Conservation (phyloP, 148 eudicot genomes). For the Persicaria tinctoria region DNA sequence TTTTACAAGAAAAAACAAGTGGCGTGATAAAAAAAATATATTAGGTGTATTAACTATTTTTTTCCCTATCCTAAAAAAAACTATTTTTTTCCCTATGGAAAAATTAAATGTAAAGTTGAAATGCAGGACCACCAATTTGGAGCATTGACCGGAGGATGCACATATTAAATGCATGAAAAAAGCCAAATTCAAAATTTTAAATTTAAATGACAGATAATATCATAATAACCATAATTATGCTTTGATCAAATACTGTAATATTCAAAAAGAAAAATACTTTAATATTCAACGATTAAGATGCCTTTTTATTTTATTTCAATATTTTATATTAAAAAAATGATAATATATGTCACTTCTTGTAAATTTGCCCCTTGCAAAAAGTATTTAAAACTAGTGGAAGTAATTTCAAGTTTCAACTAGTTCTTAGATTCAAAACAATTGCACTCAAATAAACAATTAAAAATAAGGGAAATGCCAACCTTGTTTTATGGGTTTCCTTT, state of each 20-base stretch:
- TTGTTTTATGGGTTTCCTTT: background rate
- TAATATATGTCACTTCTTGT: background rate
- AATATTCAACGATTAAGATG: background rate
- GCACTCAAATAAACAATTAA: background rate
- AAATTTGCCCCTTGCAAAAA: background rate
- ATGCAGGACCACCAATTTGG: background rate
- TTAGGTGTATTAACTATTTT: no score
- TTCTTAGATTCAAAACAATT: background rate
- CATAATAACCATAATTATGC: slow-evolving; percentile 3
- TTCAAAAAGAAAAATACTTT: background rate
- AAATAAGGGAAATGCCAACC: background rate
- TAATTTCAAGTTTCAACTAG: background rate
- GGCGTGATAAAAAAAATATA: no score
- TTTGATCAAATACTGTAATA: background rate
- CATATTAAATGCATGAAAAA: background rate
- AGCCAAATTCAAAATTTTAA: background rate
- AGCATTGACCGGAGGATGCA: slow-evolving; percentile 1
- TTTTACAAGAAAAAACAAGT: no score
- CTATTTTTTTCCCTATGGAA: background rate
- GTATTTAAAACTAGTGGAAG: background rate
- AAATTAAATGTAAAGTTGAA: background rate
- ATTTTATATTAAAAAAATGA: no score
- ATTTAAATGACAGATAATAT: slow-evolving; percentile 2
- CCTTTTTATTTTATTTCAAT: background rate
- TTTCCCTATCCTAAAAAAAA: no score